Evolutionary conservation across 2,329 filamentous ascomycete species (phyloP).

Genomic region (Chrysoporthe austroafricana): DNA sequence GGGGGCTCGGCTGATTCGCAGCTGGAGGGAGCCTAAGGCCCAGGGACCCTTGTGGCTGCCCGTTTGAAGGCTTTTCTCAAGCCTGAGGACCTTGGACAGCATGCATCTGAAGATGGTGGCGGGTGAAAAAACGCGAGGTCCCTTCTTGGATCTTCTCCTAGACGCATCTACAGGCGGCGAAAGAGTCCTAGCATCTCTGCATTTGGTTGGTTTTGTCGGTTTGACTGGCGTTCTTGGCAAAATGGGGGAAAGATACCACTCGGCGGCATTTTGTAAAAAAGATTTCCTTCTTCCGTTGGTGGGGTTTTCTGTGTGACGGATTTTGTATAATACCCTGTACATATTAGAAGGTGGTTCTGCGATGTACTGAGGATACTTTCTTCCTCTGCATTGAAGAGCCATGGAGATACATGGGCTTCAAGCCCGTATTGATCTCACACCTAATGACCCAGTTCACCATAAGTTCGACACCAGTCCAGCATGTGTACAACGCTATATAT

Average conservation of each 20-base stretch:
- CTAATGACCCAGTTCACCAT: too few relatives aligned
- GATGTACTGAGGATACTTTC: neutral
- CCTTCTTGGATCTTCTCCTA: neutral
- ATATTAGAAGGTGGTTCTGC: neutral
- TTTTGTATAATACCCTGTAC: conserved; percentile 15
- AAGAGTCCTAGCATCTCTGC: neutral
- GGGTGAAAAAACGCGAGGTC: neutral
- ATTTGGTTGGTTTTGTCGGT: conserved; percentile 3
- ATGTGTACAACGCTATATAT: neutral
- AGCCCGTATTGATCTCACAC: neutral
- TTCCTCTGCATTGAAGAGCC: neutral
- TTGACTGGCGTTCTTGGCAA: conserved; percentile 15
- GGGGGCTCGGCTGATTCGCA: neutral
- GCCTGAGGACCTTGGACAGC: neutral
- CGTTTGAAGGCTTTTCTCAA: neutral
- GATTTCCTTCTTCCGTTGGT: neutral
- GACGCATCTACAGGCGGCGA: neutral
- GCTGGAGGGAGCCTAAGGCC: too few relatives aligned
- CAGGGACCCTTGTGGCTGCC: neutral
- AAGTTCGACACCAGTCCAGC: neutral
- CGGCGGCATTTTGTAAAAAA: neutral
- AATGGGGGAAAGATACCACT: conserved; percentile 7
- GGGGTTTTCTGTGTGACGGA: neutral
- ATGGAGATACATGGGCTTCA: neutral
- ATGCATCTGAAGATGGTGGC: neutral